These are phyloP conservation scores for Pseudogymnoascus sp. DNA, from an alignment of 2,329 filamentous ascomycete species.

Conservation along the genomic window DNA sequence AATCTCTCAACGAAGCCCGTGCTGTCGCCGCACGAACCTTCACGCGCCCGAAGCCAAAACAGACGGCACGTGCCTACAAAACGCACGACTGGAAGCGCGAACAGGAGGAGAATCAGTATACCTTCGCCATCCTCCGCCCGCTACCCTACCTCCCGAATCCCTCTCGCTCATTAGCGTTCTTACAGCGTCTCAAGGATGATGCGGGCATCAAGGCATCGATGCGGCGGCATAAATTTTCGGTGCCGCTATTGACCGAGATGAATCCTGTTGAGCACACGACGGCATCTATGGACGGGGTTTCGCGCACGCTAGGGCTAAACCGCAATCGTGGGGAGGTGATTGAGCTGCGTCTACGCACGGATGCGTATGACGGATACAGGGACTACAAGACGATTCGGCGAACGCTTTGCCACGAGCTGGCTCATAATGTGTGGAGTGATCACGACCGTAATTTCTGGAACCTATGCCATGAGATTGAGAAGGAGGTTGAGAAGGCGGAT, in stretches of 20 bases:
- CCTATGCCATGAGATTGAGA: conserved; percentile 76
- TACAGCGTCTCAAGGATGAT: conserved; percentile 70
- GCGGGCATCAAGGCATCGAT: conserved; percentile 78
- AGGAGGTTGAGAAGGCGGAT: conserved; percentile 72
- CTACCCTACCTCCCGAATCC: conserved; percentile 71
- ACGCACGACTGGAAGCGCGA: conserved; percentile 37
- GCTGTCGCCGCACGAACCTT: conserved; percentile 41
- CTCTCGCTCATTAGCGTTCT: conserved; percentile 58
- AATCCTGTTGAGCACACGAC: conserved; percentile 74
- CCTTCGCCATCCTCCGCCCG: conserved; percentile 69
- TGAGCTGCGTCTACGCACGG: conserved; percentile 81
- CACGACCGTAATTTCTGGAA: conserved; percentile 90
- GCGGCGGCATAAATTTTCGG: conserved; percentile 74
- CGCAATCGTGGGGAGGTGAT: conserved; percentile 83
- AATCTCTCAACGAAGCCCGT: conserved; percentile 42
- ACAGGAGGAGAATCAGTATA: conserved; percentile 53
- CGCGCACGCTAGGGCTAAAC: conserved; percentile 76
- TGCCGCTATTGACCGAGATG: conserved; percentile 90
- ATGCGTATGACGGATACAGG: conserved; percentile 86
- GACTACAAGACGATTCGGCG: conserved; percentile 88
- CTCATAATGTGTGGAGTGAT: conserved; percentile 78
- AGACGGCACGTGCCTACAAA: conserved; percentile 33
- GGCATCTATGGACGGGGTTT: conserved; percentile 59
- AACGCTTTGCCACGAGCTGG: conserved; percentile 89
- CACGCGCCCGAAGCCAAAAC: conserved; percentile 25